Conservation (phyloP, 2,329 filamentous ascomycete species). For the Metarhizium sp. region DNA sequence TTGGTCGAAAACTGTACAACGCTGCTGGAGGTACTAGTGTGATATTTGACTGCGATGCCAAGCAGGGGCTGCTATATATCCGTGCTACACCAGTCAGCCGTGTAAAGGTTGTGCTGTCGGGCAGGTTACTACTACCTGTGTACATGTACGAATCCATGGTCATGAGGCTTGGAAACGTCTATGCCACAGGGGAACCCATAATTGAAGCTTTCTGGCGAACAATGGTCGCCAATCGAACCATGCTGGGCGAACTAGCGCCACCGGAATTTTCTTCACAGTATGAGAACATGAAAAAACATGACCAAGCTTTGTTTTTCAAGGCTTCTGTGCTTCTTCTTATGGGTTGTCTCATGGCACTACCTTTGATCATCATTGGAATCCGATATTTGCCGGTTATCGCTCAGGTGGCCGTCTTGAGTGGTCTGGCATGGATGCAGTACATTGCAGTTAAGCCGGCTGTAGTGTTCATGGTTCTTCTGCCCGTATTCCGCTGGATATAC, state of each 20-base stretch:
- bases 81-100: not conserved
- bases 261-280: slow-evolving; percentile 5
- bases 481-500: slow-evolving; percentile 5
- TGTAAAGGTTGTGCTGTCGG: slow-evolving; percentile 1
- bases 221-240: slow-evolving; percentile 5
- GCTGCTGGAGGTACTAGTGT: not conserved
- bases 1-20: slow-evolving; percentile 1
- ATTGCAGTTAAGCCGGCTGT: not conserved
- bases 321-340: not conserved
- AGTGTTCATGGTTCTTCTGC: slow-evolving; percentile 1
- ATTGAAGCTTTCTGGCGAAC: slow-evolving; percentile 7
- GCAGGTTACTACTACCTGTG: slow-evolving; percentile 2
- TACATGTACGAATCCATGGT: slow-evolving; percentile 2
- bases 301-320: not conserved
- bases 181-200: slow-evolving; percentile 5
- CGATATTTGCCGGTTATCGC: slow-evolving; percentile 2
- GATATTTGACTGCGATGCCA: not conserved
- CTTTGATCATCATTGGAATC: slow-evolving; percentile 1
- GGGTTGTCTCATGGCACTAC: not conserved
- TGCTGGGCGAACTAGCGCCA: slow-evolving; percentile 1
- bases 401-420: not conserved
- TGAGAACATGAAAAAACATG: slow-evolving; percentile 4
- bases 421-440: not conserved
- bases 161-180: slow-evolving; percentile 1
- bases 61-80: not conserved